Conservation (phyloP, 1,139 yeast genomes). For the Geotrichum fermentans region DNA sequence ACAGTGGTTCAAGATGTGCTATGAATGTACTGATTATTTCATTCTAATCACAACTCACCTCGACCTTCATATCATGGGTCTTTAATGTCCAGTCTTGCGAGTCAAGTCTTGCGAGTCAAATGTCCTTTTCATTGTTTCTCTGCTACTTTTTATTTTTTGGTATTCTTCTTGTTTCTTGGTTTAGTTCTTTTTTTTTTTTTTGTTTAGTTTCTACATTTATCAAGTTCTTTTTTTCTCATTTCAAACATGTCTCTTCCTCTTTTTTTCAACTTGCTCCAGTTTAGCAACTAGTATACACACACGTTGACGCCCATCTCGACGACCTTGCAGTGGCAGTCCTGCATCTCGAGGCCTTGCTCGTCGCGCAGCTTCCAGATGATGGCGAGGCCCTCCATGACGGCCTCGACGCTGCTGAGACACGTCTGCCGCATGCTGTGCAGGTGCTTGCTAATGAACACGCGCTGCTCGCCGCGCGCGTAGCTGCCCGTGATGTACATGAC, state of each 20-base stretch:
- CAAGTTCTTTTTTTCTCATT: background rate
- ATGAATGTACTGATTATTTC: background rate
- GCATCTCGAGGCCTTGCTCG: conserved; percentile 3
- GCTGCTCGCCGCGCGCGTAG: conserved; percentile 16
- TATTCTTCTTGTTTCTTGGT: background rate
- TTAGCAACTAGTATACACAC: conserved; percentile 12
- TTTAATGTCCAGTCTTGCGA: no score
- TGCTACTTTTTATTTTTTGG: background rate
- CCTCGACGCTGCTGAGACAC: conserved; percentile 19
- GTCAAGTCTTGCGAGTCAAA: no score
- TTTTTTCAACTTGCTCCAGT: background rate
- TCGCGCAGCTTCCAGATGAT: conserved; percentile 20
- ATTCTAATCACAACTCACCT: no score
- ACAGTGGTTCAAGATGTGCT: no score
- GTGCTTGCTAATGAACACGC: conserved; percentile 12
- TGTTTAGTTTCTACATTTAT: background rate
- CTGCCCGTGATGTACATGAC: conserved; percentile 20
- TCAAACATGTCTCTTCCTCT: background rate
- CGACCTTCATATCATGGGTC: no score
- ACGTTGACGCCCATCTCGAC: conserved; percentile 16
- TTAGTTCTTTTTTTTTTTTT: background rate
- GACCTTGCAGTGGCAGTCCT: conserved; percentile 14
- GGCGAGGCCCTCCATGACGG: conserved; percentile 14
- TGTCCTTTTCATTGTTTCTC: background rate
- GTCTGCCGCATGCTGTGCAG: conserved; percentile 17